phyloP scores from a whole-genome alignment of 257 asterid genomes.

The Solanum phureja region DNA sequence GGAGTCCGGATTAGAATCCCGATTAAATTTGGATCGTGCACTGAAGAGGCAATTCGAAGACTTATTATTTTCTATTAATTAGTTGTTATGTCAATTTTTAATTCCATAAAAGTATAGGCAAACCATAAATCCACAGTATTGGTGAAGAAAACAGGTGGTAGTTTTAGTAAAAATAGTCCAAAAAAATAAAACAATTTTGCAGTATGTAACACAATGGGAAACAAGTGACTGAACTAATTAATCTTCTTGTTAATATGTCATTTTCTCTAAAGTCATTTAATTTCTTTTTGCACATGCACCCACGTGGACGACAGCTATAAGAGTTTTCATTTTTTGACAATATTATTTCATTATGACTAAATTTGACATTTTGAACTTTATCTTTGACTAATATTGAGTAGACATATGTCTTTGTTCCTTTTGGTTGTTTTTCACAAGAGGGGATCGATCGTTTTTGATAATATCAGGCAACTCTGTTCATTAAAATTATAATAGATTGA shows the following conservation, averaged over 20 bases:
- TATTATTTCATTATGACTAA: not conserved
- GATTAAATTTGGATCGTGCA: too few relatives aligned
- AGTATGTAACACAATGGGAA: not conserved
- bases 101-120: not conserved
- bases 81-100: not conserved
- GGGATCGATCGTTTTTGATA: not conserved
- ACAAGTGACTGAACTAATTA: not conserved
- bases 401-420: not conserved
- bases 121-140: not conserved
- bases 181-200: not conserved
- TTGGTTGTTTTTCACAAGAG: not conserved
- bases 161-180: not conserved
- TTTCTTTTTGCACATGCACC: not conserved
- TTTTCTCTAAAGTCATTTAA: not conserved
- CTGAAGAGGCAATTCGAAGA: too few relatives aligned
- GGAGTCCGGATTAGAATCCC: rapidly evolving
- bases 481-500: not conserved
- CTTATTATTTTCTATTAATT: not conserved
- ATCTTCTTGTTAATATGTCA: not conserved
- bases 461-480: rapidly evolving
- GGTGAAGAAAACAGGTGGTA: not conserved
- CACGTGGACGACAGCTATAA: not conserved
- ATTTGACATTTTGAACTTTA: not conserved
- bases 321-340: not conserved
- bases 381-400: not conserved